Base-by-base conservation (phyloP, 768 basidiomycete genomes). In the Hirschioporus abietinus region DNA sequence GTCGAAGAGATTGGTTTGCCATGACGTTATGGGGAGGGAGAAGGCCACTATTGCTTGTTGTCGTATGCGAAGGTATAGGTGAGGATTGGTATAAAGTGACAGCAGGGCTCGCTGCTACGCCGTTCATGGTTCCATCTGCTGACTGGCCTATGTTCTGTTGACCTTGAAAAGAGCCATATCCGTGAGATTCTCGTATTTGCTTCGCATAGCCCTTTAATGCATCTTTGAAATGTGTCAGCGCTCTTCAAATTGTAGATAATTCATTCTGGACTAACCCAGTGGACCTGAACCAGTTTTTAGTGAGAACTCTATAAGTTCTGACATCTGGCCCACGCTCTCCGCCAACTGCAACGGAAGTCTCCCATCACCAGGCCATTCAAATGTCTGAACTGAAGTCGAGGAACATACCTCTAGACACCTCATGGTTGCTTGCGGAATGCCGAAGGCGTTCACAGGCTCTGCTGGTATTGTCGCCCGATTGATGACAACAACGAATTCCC, bases 371-470 rank as follows among this genome's bases (percentile, higher is more conserved):
- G 68, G 20, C 35, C 42, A 63, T 64, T 66, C 42, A 72, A 66
- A 58, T 66, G 35, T 24, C 58, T 42, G 36, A n/a, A 24, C 42
- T 27, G 58, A 62, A 57, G 60, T 63, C 58, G 26, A 25, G 66
- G 30, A 25, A 74, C 82, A 66, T 66, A 90, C 89, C 83, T 94
- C 92, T 36, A 94, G 78, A 82, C 91, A 93, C 65, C 92, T 82
- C 93, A 93, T 93, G 20, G 92, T 92, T 1, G 91, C 91, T 73
- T 93, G 91, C 7, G 92, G 91, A 64, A 94, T 92, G 5, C 92
- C 92, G 77, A 93, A 94, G 24, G 90, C 90, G 72, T 93, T 93
- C 64, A 94, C 90, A 9, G 92, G 92, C 71, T 93, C 92, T 5
- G 86, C 85, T 15, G 93, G 92, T 70, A 93, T 84, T n/a, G 80